Evolutionary conservation across 169 alveolate genomes (phyloP).

Genomic region (Cyclospora cayetanensis): DNA sequence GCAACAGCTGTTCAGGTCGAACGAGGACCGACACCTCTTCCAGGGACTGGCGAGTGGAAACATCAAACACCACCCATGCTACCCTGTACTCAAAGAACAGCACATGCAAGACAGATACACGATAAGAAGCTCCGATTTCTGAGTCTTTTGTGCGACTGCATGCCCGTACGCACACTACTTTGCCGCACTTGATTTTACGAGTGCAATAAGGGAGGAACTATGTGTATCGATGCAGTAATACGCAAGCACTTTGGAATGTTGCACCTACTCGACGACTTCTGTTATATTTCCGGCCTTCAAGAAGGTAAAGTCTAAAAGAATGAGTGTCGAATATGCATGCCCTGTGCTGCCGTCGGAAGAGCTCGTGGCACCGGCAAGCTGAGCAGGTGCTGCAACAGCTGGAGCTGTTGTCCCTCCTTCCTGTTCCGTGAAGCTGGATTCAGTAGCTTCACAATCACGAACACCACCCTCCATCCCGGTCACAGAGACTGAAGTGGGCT

Average conservation of each 20-base stretch:
- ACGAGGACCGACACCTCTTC: constrained; percentile 34
- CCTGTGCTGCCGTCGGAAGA: constrained; percentile 6
- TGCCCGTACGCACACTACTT: neutral
- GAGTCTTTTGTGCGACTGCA: too few relatives aligned
- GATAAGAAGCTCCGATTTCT: too few relatives aligned
- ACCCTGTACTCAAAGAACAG: constrained; percentile 43
- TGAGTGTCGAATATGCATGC: constrained; percentile 19
- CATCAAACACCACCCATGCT: constrained; percentile 41
- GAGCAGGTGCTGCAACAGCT: constrained; percentile 55
- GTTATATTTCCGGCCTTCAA: constrained; percentile 53
- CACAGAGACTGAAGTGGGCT: constrained; percentile 17
- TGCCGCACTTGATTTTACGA: too few relatives aligned
- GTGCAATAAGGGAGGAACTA: too few relatives aligned
- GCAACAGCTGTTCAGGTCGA: constrained; percentile 54
- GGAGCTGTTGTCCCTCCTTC: constrained; percentile 55
- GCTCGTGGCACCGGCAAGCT: constrained; percentile 38
- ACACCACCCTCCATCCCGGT: constrained; percentile 26
- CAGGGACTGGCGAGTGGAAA: constrained; percentile 22
- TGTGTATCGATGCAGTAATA: too few relatives aligned
- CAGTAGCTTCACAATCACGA: neutral
- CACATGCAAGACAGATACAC: too few relatives aligned
- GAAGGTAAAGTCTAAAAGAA: constrained; percentile 34
- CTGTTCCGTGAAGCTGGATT: constrained; percentile 2
- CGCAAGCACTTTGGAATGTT: neutral
- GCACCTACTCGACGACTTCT: constrained; percentile 52